These are phyloP conservation scores for Umbilicaria muhlenbergii DNA, from an alignment of 495 filamentous ascomycete genomes.

Conservation along the genomic window DNA sequence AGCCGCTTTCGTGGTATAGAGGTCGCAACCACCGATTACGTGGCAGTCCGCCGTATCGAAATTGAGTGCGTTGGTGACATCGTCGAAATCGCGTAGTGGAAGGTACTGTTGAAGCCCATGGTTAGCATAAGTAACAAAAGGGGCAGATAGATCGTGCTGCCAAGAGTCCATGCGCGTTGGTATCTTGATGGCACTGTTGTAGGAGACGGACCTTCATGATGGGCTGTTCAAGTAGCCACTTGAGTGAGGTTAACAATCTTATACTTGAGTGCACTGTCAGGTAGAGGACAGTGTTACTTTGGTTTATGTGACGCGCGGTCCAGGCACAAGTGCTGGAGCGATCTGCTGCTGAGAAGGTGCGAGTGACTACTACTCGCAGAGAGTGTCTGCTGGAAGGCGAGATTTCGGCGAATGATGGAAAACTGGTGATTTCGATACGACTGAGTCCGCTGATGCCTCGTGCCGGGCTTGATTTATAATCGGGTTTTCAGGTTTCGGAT, in stretches of 20 bases:
- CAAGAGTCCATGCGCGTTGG: background rate
- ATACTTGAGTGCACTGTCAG: background rate
- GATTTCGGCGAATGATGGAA: too few relatives aligned
- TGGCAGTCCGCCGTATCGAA: constrained; percentile 87
- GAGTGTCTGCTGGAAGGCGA: too few relatives aligned
- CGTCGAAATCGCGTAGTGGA: constrained; percentile 75
- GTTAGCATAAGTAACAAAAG: constrained; percentile 7
- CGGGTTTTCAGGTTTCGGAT: background rate
- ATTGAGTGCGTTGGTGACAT: constrained; percentile 76
- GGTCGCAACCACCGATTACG: constrained; percentile 79
- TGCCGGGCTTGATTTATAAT: background rate
- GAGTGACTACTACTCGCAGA: background rate
- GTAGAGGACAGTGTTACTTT: constrained; percentile 4
- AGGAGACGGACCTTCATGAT: constrained; percentile 9
- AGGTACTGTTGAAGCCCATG: constrained; percentile 48
- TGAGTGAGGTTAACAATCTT: constrained; percentile 2
- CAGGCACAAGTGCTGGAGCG: background rate
- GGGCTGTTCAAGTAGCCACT: background rate
- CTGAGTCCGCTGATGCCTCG: too few relatives aligned
- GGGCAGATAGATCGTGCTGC: background rate
- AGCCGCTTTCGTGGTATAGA: constrained; percentile 93
- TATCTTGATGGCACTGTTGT: background rate
- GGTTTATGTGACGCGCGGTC: background rate
- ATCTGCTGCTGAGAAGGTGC: background rate
- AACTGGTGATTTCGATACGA: too few relatives aligned